A percentile compares a stretch with the other conserved stretches of the same genome.
These are phyloP conservation scores for Sporothrix phasma DNA, from an alignment of 2,329 filamentous ascomycete genomes.

Conservation along the genomic window DNA sequence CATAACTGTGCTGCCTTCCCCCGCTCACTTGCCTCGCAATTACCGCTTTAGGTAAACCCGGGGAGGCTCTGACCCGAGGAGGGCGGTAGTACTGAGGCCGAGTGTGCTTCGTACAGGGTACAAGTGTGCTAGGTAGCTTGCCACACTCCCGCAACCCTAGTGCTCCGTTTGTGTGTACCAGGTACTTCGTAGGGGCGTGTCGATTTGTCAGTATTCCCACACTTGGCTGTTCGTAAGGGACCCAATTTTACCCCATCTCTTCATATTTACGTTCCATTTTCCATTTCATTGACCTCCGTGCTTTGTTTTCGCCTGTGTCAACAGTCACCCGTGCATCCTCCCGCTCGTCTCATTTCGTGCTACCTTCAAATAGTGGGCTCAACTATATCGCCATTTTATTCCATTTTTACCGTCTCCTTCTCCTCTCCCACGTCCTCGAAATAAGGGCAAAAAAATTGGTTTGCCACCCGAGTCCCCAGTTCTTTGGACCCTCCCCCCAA, in stretches of 20 bases:
- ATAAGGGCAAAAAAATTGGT: not conserved
- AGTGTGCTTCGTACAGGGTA: not conserved
- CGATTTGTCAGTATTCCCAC: not conserved
- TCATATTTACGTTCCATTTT: slow-evolving; percentile 8
- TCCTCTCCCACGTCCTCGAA: not conserved
- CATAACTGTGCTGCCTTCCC: too few species aligned
- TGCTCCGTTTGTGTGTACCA: too few species aligned
- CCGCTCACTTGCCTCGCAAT: too few species aligned
- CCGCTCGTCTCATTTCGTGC: not conserved
- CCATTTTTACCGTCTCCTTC: not conserved
- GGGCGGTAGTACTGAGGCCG: too few species aligned
- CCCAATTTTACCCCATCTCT: slow-evolving; percentile 4
- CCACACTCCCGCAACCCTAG: too few species aligned
- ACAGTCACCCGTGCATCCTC: not conserved
- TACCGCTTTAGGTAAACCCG: too few species aligned
- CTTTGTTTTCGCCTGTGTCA: slow-evolving; percentile 11
- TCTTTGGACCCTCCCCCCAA: not conserved
- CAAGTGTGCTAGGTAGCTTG: not conserved
- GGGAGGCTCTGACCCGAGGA: too few species aligned
- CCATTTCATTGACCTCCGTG: slow-evolving; percentile 14
- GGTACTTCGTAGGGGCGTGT: not conserved
- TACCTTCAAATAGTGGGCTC: not conserved
- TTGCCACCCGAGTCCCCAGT: not conserved
- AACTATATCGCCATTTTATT: not conserved
- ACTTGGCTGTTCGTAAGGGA: not conserved